Conservation (phyloP, 176 grass and related monocot genomes). For the Musa schizocarpa region DNA sequence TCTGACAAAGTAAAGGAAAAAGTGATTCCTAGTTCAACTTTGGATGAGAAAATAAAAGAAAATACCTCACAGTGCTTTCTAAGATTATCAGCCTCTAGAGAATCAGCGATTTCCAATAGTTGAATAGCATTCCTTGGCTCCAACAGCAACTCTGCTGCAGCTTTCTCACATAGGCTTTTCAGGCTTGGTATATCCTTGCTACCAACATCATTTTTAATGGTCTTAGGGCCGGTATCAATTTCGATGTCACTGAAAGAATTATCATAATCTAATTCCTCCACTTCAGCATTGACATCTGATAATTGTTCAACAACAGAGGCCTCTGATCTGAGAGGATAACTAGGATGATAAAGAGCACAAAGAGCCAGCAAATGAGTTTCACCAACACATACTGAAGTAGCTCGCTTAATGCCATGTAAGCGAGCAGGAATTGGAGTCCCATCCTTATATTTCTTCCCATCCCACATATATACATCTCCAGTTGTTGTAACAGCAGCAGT, state of each 20-base stretch:
- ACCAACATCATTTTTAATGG: constrained; percentile 22
- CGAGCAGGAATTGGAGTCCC: constrained; percentile 55
- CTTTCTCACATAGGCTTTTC: constrained; percentile 90
- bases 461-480: constrained; percentile 95
- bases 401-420: constrained; percentile 75
- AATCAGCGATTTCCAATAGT: constrained; percentile 92
- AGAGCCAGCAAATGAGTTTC: constrained; percentile 89
- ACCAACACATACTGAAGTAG: constrained; percentile 89
- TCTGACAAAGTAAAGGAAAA: constrained; percentile 13
- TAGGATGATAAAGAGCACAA: constrained; percentile 82
- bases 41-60: constrained; percentile 9
- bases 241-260: constrained; percentile 41
- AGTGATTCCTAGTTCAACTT: constrained; percentile 7
- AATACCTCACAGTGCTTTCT: constrained; percentile 87
- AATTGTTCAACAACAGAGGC: constrained; percentile 19
- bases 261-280: constrained; percentile 75
- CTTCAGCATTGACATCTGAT: constrained; percentile 34
- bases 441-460: constrained; percentile 82
- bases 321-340: constrained; percentile 52
- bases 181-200: constrained; percentile 46
- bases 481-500: constrained; percentile 71
- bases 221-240: constrained; percentile 20
- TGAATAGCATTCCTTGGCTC: constrained; percentile 89
- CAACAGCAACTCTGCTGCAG: constrained; percentile 68
- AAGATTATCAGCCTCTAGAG: constrained; percentile 76